Conservation (phyloP, 257 asterid species). For the Solanum chiquidenum region DNA sequence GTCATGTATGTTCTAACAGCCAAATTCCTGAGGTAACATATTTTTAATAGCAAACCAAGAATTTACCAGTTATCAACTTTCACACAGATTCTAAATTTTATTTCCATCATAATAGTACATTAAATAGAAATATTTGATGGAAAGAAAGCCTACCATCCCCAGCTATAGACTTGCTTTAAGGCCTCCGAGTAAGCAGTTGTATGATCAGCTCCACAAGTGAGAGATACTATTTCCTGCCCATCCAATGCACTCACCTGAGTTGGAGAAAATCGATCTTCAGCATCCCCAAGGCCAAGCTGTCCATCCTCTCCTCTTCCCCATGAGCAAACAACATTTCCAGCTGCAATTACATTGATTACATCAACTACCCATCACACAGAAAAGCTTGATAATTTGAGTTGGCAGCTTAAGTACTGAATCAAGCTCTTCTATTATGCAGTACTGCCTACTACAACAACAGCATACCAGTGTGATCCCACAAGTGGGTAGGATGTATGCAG, state of each 20-base stretch:
- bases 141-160: slow-evolving; percentile 74
- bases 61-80: background rate
- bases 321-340: slow-evolving; percentile 81
- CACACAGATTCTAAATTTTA: background rate
- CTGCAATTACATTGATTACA: slow-evolving; percentile 26
- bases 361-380: background rate
- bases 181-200: slow-evolving; percentile 79
- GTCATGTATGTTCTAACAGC: background rate
- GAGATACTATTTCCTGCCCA: slow-evolving; percentile 61
- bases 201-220: slow-evolving; percentile 93
- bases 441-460: background rate
- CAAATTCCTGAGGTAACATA: background rate
- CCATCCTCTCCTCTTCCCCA: slow-evolving; percentile 99
- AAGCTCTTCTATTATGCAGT: background rate
- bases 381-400: background rate
- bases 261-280: slow-evolving; percentile 80
- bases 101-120: background rate
- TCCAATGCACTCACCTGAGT: slow-evolving; percentile 80
- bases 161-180: slow-evolving; percentile 60
- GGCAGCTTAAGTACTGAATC: background rate
- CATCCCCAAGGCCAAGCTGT: slow-evolving; percentile 94
- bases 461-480: background rate
- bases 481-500: background rate
- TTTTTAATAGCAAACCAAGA: background rate
- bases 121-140: background rate